Percentiles rank a stretch among this genome's conserved stretches.
Conservation (phyloP, 208 protist genomes). For the Wallacemonas rigidus region DNA sequence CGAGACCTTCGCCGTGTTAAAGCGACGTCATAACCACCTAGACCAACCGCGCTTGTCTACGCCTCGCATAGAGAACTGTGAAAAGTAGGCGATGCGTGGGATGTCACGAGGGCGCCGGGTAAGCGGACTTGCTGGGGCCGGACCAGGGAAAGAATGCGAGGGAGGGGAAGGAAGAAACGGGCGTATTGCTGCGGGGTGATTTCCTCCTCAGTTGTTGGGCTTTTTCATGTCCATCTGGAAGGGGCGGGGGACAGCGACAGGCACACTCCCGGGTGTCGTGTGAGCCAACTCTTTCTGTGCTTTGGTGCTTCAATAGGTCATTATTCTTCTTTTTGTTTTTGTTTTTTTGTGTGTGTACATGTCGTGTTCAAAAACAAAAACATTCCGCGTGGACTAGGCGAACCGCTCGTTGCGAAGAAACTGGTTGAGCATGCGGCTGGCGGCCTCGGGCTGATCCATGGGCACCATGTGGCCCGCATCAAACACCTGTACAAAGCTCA, state of each 20-base stretch:
- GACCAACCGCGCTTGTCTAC: slow-evolving; percentile 75
- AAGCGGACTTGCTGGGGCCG: neutral
- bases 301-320: too few relatives aligned
- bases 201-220: too few relatives aligned
- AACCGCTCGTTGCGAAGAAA: slow-evolving; percentile 45
- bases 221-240: too few relatives aligned
- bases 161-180: neutral
- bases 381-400: neutral
- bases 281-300: too few relatives aligned
- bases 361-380: too few relatives aligned
- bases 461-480: slow-evolving; percentile 83
- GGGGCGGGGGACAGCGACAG: too few relatives aligned
- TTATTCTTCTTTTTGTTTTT: too few relatives aligned
- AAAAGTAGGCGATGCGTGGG: neutral
- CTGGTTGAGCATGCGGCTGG: slow-evolving; percentile 41
- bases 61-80: neutral
- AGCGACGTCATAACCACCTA: slow-evolving; percentile 94
- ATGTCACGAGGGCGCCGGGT: neutral
- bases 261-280: too few relatives aligned
- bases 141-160: neutral
- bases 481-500: slow-evolving; percentile 69
- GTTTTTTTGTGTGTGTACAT: too few relatives aligned
- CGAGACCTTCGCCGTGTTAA: slow-evolving; percentile 93
- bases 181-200: neutral
- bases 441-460: slow-evolving; percentile 60